Conservation (phyloP, 2,329 filamentous ascomycete genomes). For the Bertia moriformis region DNA sequence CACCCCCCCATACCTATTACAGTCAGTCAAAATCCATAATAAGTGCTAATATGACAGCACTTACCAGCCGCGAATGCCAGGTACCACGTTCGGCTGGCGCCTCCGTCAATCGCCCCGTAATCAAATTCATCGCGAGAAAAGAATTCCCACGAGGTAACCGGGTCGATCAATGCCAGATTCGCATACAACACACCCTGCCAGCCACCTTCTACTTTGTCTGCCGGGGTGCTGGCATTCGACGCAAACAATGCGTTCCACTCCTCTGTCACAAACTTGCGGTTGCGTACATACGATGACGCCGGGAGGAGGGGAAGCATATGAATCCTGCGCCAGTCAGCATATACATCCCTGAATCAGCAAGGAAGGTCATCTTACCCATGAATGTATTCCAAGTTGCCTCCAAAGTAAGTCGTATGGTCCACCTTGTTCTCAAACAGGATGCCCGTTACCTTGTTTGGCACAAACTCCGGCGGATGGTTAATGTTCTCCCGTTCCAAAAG, state of each 20-base stretch:
- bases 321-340: constrained; percentile 26
- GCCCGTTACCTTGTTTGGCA: constrained; percentile 31
- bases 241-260: constrained; percentile 46
- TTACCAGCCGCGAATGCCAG: constrained; percentile 37
- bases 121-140: constrained; percentile 37
- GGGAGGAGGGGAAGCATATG: constrained; percentile 52
- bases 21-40: no score
- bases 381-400: constrained; percentile 32
- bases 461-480: constrained; percentile 40
- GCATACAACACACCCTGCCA: constrained; percentile 50
- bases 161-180: constrained; percentile 44
- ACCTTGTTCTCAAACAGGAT: constrained; percentile 51
- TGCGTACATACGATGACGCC: constrained; percentile 34
- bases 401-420: constrained; percentile 52
- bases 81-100: constrained; percentile 44
- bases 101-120: constrained; percentile 38
- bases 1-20: no score
- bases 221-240: constrained; percentile 13
- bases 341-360: not conserved
- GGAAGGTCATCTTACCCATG: constrained; percentile 19
- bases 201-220: constrained; percentile 32
- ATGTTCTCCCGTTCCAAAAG: constrained; percentile 37
- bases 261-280: constrained; percentile 35
- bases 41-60: no score
- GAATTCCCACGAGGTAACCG: constrained; percentile 36